These are phyloP conservation scores for Mucor racemosus DNA, from an alignment of 371 early-diverging fungal genomes.

Conservation along the genomic window DNA sequence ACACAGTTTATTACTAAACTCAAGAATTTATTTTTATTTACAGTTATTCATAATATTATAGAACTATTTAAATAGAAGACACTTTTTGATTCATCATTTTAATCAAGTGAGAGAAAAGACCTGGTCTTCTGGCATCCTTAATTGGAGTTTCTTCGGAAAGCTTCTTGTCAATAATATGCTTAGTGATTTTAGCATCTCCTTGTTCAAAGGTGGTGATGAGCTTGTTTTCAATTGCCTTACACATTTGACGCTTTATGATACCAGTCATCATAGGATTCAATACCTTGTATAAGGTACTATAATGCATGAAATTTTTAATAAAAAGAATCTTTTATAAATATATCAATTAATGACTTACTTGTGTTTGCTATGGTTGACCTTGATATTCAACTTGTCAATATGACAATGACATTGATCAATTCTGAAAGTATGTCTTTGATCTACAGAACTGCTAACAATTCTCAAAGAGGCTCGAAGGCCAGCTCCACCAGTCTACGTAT, in stretches of 20 bases:
- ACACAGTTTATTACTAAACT: no score
- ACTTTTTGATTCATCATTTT: slow-evolving; percentile 1
- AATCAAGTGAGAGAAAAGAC: slow-evolving; percentile 29
- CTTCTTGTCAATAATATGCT: slow-evolving; percentile 19
- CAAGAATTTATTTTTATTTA: background rate
- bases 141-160: slow-evolving; percentile 23
- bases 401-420: slow-evolving; percentile 40
- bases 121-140: slow-evolving; percentile 32
- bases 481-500: slow-evolving; percentile 53
- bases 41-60: background rate
- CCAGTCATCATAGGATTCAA: slow-evolving; percentile 56
- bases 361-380: slow-evolving; percentile 50
- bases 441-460: slow-evolving; percentile 39
- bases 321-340: background rate
- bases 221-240: slow-evolving; percentile 51
- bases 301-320: background rate
- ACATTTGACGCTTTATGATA: slow-evolving; percentile 52
- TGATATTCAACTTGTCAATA: slow-evolving; percentile 56
- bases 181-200: slow-evolving; percentile 46
- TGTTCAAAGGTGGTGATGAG: slow-evolving; percentile 36
- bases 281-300: slow-evolving; percentile 46
- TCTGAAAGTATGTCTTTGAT: slow-evolving; percentile 34
- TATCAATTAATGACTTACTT: slow-evolving; percentile 37
- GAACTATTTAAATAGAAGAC: background rate
- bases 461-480: slow-evolving; percentile 47